Percentiles rank a stretch among this genome's conserved stretches.
These are phyloP conservation scores for Ceratobasidium sp. DNA, from an alignment of 1,284 basidiomycete species.

Conservation along the genomic window DNA sequence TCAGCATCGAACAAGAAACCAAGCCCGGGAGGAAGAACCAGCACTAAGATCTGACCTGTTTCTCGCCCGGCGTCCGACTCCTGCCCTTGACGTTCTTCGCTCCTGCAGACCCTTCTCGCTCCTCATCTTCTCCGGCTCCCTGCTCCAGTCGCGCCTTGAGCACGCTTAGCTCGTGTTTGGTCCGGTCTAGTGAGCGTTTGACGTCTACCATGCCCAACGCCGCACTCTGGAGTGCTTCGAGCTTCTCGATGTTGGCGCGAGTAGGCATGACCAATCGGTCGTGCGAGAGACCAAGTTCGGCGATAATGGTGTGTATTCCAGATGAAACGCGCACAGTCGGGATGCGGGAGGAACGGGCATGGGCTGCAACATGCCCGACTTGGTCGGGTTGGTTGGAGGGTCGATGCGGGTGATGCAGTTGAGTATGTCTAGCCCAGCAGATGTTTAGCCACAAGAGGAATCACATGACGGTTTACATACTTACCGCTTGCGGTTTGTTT, in stretches of 20 bases:
- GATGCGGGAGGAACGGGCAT: slow-evolving; percentile 82
- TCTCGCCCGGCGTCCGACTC: slow-evolving; percentile 32
- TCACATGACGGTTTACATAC: neutral
- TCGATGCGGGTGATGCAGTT: slow-evolving; percentile 80
- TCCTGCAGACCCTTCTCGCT: slow-evolving; percentile 44
- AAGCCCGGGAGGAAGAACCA: neutral
- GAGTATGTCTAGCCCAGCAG: slow-evolving; percentile 60
- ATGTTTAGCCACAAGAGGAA: neutral
- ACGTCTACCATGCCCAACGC: slow-evolving; percentile 78
- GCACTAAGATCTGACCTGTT: slow-evolving; percentile 23
- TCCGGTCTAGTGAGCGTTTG: slow-evolving; percentile 85
- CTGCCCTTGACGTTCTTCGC: slow-evolving; percentile 16
- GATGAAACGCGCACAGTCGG: slow-evolving; percentile 75
- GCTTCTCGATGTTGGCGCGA: slow-evolving; percentile 70
- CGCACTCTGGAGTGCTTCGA: slow-evolving; percentile 76
- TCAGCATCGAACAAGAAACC: slow-evolving; percentile 17
- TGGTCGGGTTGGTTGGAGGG: slow-evolving; percentile 58
- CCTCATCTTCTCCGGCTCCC: slow-evolving; percentile 49
- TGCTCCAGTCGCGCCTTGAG: slow-evolving; percentile 71
- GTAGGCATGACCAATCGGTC: slow-evolving; percentile 90
- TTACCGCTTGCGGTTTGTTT: slow-evolving; percentile 38
- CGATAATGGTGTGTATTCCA: slow-evolving; percentile 74
- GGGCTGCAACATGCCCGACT: slow-evolving; percentile 76
- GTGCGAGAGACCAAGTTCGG: slow-evolving; percentile 76
- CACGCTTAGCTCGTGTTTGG: slow-evolving; percentile 81